These are phyloP conservation scores for Ramichloridium luteum DNA, from an alignment of 2,329 filamentous ascomycete species.

Conservation along the genomic window DNA sequence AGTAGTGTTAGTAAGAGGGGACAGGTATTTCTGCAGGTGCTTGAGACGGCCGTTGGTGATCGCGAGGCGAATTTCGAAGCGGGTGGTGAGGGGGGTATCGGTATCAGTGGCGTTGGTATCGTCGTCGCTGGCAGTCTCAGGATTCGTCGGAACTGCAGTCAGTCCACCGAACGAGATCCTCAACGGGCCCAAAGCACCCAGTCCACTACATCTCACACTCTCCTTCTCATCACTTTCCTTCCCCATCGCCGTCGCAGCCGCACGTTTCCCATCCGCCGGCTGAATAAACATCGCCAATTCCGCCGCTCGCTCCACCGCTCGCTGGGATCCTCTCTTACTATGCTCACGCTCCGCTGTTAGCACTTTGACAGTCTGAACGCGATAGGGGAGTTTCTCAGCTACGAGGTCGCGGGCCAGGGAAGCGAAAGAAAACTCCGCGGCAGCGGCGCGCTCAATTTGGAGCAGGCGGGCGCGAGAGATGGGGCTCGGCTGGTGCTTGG, in stretches of 20 bases:
- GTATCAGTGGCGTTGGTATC: constrained; percentile 23
- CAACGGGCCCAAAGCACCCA: no score
- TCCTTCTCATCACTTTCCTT: no score
- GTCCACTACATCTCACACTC: no score
- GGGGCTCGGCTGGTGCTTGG: not conserved
- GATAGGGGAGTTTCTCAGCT: constrained; percentile 12
- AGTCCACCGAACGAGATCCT: constrained; percentile 14
- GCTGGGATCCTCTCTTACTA: no score
- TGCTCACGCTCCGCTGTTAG: no score
- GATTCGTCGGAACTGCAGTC: constrained; percentile 10
- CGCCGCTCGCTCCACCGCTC: no score
- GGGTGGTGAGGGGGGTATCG: no score
- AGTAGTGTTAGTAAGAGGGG: no score
- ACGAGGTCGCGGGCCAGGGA: constrained; percentile 18
- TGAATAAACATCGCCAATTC: no score
- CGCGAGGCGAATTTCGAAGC: constrained; percentile 28
- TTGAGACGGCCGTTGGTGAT: constrained; percentile 23
- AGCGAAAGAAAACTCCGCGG: constrained; percentile 23
- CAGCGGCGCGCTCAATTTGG: constrained; percentile 28
- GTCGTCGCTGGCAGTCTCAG: constrained; percentile 2
- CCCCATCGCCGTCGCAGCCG: no score
- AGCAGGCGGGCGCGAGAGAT: constrained; percentile 15
- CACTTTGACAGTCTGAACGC: constrained; percentile 10
- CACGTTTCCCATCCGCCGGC: no score
- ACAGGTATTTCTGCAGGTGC: constrained; percentile 29